Evolutionary conservation across 2,329 filamentous ascomycete species (phyloP), one percentile per base, ranked within the genome.

Genomic region (Claviceps africana): DNA sequence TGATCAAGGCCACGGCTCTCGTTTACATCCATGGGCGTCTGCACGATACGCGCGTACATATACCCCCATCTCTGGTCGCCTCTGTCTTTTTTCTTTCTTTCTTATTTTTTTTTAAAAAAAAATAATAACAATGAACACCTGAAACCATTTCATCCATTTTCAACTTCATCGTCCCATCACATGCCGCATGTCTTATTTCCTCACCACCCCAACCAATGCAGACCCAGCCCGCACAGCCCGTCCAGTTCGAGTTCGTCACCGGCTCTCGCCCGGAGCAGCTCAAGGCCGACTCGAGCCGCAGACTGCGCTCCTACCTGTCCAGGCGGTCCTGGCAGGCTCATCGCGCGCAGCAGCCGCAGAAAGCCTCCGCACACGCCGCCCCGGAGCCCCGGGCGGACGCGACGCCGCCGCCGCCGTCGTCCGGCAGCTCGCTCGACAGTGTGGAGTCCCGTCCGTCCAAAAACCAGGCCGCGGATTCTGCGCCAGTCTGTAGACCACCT

Each of bases 211-310:
- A n/a, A n/a, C n/a, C n/a, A n/a, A 42, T 42, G 39, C n/a, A 42
- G n/a, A 4, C 10, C 9, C 39, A 22, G 21, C 9, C 19, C 19
- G 6, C 39, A 3, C 9, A 42, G 40, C 45, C 35, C 2, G 28
- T 42, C 30, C 39, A 53, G 19, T 59, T 54, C 39, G 55, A 60
- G 46, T 62, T 62, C 35, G 55, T 62, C n/a, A 51, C 57, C 30
- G 60, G 59, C 40, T 54, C 53, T 30, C 52, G 54, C 6, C 59
- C 60, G 5, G 57, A 58, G 2, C 57, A 62, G 51, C 56, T 62
- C 51, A 61, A 60, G 35, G 58, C 50, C 28, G 51, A 49, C n/a
- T 47, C 55, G 21, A 57, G 42, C 35, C 54, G 53, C 21, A 55
- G 51, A 40, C 48, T 59, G 35, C 57, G 57, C 28, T 58, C 59